phyloP scores from a whole-genome alignment of 2,329 filamentous ascomycete species.

The Taxawa tesnikishii region DNA sequence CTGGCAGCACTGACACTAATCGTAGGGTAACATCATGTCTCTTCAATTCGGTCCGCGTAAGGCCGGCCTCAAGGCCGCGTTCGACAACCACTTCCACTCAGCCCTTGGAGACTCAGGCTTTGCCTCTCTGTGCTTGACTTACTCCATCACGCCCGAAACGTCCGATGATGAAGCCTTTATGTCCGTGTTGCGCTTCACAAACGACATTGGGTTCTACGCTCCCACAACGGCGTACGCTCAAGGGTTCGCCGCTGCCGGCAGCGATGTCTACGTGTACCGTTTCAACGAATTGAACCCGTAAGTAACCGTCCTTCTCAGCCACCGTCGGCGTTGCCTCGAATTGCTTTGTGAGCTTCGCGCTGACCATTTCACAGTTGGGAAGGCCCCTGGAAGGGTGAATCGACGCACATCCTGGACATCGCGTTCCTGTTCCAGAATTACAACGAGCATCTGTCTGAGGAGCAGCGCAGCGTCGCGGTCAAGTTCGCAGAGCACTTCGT shows the following conservation, averaged over 20 bases:
- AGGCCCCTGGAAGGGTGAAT: conserved; percentile 24
- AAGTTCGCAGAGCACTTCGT: conserved; percentile 26
- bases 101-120: conserved; percentile 8
- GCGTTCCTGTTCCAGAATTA: conserved; percentile 35
- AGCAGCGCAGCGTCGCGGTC: conserved; percentile 19
- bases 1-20: neutral
- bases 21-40: conserved; percentile 11
- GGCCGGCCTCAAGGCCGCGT: conserved; percentile 20
- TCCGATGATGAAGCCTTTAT: conserved; percentile 27
- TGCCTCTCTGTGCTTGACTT: conserved; percentile 22
- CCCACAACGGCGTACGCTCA: conserved; percentile 28
- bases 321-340: no score
- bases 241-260: conserved; percentile 1
- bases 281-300: conserved; percentile 35
- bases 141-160: conserved; percentile 24
- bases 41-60: conserved; percentile 9
- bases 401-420: conserved; percentile 34
- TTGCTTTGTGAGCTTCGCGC: neutral
- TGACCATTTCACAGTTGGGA: conserved; percentile 20
- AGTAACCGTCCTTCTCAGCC: no score
- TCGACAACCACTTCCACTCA: conserved; percentile 12
- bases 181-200: conserved; percentile 29
- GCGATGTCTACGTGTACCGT: conserved; percentile 24
- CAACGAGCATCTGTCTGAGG: conserved; percentile 23
- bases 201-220: conserved; percentile 35